Evolutionary conservation across 2,329 filamentous ascomycete species (phyloP).

Genomic region (Hymenoscyphus fraxineus): DNA sequence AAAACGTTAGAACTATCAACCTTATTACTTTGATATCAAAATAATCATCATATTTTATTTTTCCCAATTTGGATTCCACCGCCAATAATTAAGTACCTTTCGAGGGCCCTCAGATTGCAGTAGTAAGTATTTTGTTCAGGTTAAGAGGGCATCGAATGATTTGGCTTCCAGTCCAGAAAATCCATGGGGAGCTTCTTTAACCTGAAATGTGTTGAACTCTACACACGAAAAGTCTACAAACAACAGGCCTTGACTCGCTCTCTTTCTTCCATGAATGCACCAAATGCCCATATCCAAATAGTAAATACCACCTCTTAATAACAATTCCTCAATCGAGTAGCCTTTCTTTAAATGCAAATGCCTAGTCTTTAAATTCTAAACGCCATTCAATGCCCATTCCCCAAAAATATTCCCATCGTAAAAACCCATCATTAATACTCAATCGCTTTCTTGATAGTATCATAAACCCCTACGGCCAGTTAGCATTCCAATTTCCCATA

Average conservation of each 20-base stretch:
- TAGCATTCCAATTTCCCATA: slow-evolving; percentile 13
- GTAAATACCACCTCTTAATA: not conserved
- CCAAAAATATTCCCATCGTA: not conserved
- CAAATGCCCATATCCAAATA: not conserved
- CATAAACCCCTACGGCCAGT: slow-evolving; percentile 33
- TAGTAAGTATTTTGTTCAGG: too few species aligned
- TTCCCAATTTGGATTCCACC: too few species aligned
- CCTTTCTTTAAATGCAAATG: not conserved
- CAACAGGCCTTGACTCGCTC: not conserved
- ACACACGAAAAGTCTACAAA: too few species aligned
- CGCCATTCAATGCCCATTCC: not conserved
- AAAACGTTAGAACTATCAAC: too few species aligned
- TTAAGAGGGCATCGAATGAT: too few species aligned
- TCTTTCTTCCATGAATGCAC: not conserved
- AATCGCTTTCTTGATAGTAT: slow-evolving; percentile 34
- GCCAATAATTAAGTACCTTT: too few species aligned
- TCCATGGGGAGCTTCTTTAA: too few species aligned
- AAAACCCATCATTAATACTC: slow-evolving; percentile 25
- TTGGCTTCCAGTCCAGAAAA: too few species aligned
- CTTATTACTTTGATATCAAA: too few species aligned
- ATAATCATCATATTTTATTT: too few species aligned
- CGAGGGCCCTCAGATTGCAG: too few species aligned
- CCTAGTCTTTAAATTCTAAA: not conserved
- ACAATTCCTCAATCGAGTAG: not conserved
- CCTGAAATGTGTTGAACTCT: too few species aligned